Conservation (phyloP, 2,329 filamentous ascomycete species). For the Chaetomium strumarium region DNA sequence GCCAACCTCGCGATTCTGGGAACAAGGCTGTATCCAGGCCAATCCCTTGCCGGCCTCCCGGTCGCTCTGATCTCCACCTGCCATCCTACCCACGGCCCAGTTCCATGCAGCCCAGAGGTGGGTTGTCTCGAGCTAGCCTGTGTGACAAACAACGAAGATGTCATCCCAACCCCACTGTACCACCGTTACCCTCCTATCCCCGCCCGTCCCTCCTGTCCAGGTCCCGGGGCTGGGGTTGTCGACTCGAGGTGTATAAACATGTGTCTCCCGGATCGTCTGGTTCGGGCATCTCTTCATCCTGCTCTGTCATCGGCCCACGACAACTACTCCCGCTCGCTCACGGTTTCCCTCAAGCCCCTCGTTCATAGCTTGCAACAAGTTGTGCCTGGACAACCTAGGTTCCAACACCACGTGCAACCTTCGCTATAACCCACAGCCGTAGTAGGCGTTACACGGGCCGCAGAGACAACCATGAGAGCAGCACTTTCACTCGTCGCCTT, state of each 20-base stretch:
- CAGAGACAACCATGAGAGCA: constrained; percentile 30
- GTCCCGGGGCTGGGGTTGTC: background rate
- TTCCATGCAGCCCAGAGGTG: constrained; percentile 15
- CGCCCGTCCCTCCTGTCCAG: background rate
- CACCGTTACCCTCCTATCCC: too few species aligned
- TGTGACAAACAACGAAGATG: constrained; percentile 9
- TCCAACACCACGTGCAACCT: background rate
- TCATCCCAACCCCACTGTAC: constrained; percentile 13
- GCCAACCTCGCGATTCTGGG: constrained; percentile 14
- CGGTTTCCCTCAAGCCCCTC: constrained; percentile 27
- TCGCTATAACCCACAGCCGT: constrained; percentile 12
- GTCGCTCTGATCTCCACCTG: constrained; percentile 10
- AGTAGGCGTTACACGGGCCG: constrained; percentile 6
- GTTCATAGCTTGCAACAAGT: constrained; percentile 11
- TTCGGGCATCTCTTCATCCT: constrained; percentile 10
- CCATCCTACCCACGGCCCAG: constrained; percentile 10
- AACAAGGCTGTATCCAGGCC: constrained; percentile 3
- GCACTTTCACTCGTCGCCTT: constrained; percentile 29
- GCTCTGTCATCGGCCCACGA: constrained; percentile 15
- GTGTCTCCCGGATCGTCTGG: constrained; percentile 11
- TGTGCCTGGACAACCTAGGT: constrained; percentile 10
- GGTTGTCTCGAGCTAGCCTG: constrained; percentile 17
- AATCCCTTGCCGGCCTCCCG: constrained; percentile 5
- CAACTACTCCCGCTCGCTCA: constrained; percentile 27
- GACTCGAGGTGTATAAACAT: constrained; percentile 22